phyloP scores from a whole-genome alignment of 345 rosid genomes.

The Hirschfeldia incana region DNA sequence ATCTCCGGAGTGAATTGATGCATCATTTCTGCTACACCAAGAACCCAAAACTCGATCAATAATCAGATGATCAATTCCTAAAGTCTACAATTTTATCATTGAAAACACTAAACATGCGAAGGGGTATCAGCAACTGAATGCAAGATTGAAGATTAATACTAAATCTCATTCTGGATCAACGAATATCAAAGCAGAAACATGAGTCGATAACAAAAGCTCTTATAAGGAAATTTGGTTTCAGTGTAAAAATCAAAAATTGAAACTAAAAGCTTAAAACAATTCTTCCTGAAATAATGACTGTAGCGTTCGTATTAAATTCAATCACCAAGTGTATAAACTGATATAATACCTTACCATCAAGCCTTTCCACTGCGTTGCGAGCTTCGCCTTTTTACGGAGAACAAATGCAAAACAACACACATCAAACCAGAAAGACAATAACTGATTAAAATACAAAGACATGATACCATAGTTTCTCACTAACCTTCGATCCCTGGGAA shows the following conservation, averaged over 20 bases:
- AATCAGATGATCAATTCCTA: too few relatives aligned
- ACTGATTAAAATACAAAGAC: neutral
- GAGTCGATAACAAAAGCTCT: neutral
- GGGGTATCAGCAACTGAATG: neutral
- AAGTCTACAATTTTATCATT: too few relatives aligned
- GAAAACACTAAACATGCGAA: neutral
- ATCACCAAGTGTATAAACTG: too few relatives aligned
- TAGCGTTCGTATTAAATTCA: too few relatives aligned
- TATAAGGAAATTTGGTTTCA: neutral
- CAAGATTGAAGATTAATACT: neutral
- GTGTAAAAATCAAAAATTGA: neutral
- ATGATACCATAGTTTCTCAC: slow-evolving; percentile 1
- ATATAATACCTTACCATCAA: too few relatives aligned
- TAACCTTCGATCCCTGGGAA: slow-evolving; percentile 81
- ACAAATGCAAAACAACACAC: too few relatives aligned
- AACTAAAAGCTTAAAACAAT: too few relatives aligned
- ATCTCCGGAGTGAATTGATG: neutral
- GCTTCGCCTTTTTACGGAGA: too few relatives aligned
- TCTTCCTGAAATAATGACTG: too few relatives aligned
- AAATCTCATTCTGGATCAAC: neutral
- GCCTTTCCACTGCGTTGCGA: too few relatives aligned
- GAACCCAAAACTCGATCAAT: too few relatives aligned
- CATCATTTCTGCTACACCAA: neutral
- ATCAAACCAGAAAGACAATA: neutral
- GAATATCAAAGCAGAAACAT: neutral